Percentiles rank a stretch among this genome's conserved stretches.
Conservation (phyloP, 345 rosid genomes). For the Aquilaria yunnanensis region DNA sequence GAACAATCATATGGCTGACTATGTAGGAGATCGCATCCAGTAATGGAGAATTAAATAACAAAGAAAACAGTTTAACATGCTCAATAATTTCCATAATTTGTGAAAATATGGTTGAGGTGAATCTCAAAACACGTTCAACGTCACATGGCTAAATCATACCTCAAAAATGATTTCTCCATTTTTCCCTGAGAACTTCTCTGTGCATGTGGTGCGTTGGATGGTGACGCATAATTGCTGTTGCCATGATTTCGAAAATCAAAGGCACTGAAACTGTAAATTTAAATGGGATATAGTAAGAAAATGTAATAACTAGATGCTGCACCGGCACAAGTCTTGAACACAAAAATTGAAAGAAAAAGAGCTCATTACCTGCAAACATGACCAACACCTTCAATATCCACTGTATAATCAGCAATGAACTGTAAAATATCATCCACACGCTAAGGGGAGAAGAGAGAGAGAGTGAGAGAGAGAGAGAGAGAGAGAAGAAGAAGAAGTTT, state of each 20-base stretch:
- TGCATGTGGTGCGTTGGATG: slow-evolving; percentile 35
- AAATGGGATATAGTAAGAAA: neutral
- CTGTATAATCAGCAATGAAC: slow-evolving; percentile 81
- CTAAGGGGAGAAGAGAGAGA: slow-evolving; percentile 39
- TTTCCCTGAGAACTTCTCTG: slow-evolving; percentile 95
- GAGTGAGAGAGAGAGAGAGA: too few relatives aligned
- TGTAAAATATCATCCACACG: slow-evolving; percentile 90
- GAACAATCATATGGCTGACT: too few relatives aligned
- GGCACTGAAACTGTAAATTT: slow-evolving; percentile 65
- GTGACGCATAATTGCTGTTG: slow-evolving; percentile 81
- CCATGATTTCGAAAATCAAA: slow-evolving; percentile 89
- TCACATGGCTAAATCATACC: slow-evolving; percentile 37
- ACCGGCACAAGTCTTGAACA: neutral
- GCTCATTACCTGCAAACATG: slow-evolving; percentile 78
- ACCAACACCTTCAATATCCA: slow-evolving; percentile 93
- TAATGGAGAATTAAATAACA: neutral
- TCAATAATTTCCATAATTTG: neutral
- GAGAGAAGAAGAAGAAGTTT: neutral
- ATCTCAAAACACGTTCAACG: neutral
- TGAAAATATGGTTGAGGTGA: neutral
- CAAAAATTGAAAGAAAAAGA: slow-evolving; percentile 7
- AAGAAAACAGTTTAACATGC: neutral
- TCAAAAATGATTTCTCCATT: slow-evolving; percentile 96
- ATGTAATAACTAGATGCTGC: neutral
- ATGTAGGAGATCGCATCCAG: too few relatives aligned